phyloP scores from a whole-genome alignment of 2,329 filamentous ascomycete species.

The Chaetomium sp. region DNA sequence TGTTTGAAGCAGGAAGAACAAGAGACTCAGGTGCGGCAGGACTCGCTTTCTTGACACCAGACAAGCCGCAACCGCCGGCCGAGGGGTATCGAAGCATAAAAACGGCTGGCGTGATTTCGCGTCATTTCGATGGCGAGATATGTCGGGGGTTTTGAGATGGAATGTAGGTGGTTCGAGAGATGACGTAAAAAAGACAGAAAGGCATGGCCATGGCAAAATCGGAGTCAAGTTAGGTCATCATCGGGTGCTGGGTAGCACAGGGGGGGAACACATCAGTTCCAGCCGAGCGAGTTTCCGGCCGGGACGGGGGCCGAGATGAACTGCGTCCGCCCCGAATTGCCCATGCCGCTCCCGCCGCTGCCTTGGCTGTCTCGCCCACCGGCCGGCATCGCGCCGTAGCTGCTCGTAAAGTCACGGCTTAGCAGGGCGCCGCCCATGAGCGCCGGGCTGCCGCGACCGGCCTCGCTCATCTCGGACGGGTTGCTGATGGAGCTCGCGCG shows the following conservation, averaged over 20 bases:
- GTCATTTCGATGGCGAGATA: constrained; percentile 15
- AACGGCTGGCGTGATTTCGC: constrained; percentile 22
- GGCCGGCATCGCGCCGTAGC: constrained; percentile 53
- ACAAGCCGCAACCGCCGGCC: constrained; percentile 10
- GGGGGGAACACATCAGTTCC: constrained; percentile 66
- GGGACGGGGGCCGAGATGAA: constrained; percentile 88
- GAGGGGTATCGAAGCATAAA: constrained; percentile 31
- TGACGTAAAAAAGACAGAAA: constrained; percentile 12
- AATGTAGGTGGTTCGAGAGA: neutral
- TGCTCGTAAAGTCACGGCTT: constrained; percentile 56
- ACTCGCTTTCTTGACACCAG: neutral
- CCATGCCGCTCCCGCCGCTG: constrained; percentile 52
- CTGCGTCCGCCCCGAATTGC: constrained; percentile 58
- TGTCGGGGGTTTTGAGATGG: constrained; percentile 18
- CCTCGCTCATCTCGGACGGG: constrained; percentile 58
- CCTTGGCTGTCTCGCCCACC: constrained; percentile 62
- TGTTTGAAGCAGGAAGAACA: neutral
- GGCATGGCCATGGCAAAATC: constrained; percentile 29
- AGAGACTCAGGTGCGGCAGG: neutral
- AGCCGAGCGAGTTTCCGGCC: constrained; percentile 91
- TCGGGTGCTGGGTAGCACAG: neutral
- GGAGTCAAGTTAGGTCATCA: constrained; percentile 4
- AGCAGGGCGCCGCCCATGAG: constrained; percentile 71
- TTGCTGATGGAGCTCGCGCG: constrained; percentile 73
- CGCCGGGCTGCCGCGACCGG: constrained; percentile 57